Evolutionary conservation across 169 alveolate genomes (phyloP), one percentile per base, ranked within the genome.

Genomic region (Plasmodium gaboni): DNA sequence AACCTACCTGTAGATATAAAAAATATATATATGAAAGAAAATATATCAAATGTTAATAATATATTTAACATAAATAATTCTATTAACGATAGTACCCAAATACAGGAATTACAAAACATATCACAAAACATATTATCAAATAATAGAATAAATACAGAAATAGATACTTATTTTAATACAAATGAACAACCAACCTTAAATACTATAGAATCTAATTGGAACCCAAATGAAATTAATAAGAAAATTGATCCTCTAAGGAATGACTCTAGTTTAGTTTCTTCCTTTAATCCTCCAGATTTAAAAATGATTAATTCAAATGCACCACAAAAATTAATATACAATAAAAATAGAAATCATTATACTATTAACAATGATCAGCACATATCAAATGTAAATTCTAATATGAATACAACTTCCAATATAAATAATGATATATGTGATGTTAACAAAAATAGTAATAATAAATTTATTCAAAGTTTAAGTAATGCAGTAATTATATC

Each of bases 401-500:
- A 87, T 68, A 63, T 69, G 76, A 67, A 65, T 10, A 24, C 12
- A 15, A 12, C 73, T n/a, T 50, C 72, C 44, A 15, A 63, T 22
- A 28, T 53, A 38, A 55, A 32, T 51, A 51, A 60, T 63, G 53
- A 38, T 42, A 19, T 15, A 57, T 17, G 51, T 51, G 46, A 38
- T 38, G 9, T 5, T 38, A 38, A 38, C 46, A 38, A 38, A 38
- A 51, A 63, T 61, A 88, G 73, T 65, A 64, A 64, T 42, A 26
- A 88, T 70, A 74, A 74, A 68, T 80, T 89, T 78, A 67, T 93
- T 46, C 95, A 89, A 67, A 88, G 73, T 48, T 74, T 94, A 63
- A 67, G 73, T 55, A 73, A 73, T 38, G 53, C 93, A 38, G 96
- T 95, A 51, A 91, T 93, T 57, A 95, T 97, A 64, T 95, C 98